Evolutionary conservation across 83 land plant species (phyloP), one percentile per base, ranked within the genome.

Genomic region (Picea abies): DNA sequence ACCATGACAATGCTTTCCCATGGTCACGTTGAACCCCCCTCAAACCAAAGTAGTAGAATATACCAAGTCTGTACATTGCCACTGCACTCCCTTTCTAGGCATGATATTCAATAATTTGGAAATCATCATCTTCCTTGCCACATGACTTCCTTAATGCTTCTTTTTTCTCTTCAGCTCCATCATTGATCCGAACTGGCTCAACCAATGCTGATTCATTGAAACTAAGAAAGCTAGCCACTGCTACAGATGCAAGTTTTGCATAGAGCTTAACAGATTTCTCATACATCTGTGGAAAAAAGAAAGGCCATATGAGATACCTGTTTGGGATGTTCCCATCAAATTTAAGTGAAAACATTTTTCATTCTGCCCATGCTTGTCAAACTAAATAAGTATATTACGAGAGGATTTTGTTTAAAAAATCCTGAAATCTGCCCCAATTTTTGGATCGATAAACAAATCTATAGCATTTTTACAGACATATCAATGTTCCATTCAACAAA

Each of bases 111-210:
- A 90, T 87, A 35, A 97, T 93, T 84, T 97, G 99, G 73, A 97
- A 97, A 78, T 94, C 99, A 49, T 97, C 99, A 86, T 97, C 98
- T 10, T 94, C 99, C 84, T 97, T 97, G 16, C 99, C 99, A 10
- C 99, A 92, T 7, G 93, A 96, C 83, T 92, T 97, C 90, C 89
- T 91, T 80, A 96, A 60, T 0, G 91, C 94, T 11, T 90, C 93
- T 86, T 92, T 93, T 77, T 94, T 97, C 87, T 97, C 99, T 88
- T 97, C 99, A 4, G 88, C 89, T 32, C 99, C 99, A 86, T 81
- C 89, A 81, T 96, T 94, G 67, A 97, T 85, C 71, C 97, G 88
- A 9, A 97, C 86, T 1, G 92, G 90, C 65, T 97, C 99, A 63
- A 97, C 80, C 84, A 97, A 91, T 0, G 98, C 95, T 16, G 92